phyloP scores from a whole-genome alignment of 805 yeast species.

The Schwanniomyces pseudopolymorphus region DNA sequence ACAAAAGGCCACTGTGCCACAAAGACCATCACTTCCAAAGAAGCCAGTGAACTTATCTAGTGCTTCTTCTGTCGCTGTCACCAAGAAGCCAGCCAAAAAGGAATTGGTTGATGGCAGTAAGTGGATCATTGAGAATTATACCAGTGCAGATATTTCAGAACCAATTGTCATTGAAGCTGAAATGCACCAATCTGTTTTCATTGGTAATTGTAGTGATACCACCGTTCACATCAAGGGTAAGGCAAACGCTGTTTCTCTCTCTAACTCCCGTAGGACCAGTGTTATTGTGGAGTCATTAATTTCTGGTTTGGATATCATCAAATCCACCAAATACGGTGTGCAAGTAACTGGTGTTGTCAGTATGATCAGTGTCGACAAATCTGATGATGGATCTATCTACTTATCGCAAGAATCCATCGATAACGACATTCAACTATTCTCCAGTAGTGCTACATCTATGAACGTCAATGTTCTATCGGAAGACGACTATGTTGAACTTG shows the following conservation, averaged over 20 bases:
- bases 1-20: slow-evolving; percentile 44
- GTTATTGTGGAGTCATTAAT: slow-evolving; percentile 81
- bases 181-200: slow-evolving; percentile 84
- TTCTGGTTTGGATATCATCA: slow-evolving; percentile 85
- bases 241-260: slow-evolving; percentile 81
- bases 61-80: slow-evolving; percentile 43
- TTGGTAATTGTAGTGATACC: slow-evolving; percentile 73
- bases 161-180: slow-evolving; percentile 72
- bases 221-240: slow-evolving; percentile 87
- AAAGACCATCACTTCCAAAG: slow-evolving; percentile 78
- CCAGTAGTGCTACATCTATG: slow-evolving; percentile 81
- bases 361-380: slow-evolving; percentile 81
- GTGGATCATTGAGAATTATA: slow-evolving; percentile 85
- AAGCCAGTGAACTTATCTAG: slow-evolving; percentile 65
- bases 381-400: slow-evolving; percentile 82
- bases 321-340: slow-evolving; percentile 74
- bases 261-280: slow-evolving; percentile 69
- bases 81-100: slow-evolving; percentile 43
- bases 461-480: slow-evolving; percentile 79
- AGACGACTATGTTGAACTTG: slow-evolving; percentile 73
- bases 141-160: slow-evolving; percentile 47
- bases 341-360: slow-evolving; percentile 86
- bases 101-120: slow-evolving; percentile 79
- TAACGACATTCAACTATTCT: slow-evolving; percentile 65
- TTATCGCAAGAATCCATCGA: slow-evolving; percentile 68